Conservation (phyloP, 768 basidiomycete genomes). For the Lentinula sp. region DNA sequence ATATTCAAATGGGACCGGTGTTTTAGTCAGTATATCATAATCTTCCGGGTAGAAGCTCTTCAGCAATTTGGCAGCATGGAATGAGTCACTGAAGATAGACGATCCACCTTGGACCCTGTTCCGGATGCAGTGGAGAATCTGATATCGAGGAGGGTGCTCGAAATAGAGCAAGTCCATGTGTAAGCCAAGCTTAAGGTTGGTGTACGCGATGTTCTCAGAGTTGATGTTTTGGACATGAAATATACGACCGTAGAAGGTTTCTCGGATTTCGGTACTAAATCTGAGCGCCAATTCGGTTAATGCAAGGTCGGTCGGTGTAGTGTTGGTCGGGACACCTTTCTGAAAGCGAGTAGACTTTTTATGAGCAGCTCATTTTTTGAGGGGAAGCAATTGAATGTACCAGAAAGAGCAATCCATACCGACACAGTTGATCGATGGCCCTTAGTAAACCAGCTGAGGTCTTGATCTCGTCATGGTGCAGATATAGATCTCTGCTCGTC, state of each 20-base stretch:
- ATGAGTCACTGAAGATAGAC: conserved; percentile 83
- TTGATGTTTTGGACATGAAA: conserved; percentile 85
- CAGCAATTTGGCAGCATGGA: conserved; percentile 55
- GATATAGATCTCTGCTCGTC: conserved; percentile 36
- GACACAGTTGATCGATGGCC: conserved; percentile 65
- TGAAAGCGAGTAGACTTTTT: neutral
- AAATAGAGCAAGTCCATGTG: conserved; percentile 97
- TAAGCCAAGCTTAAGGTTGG: conserved; percentile 78
- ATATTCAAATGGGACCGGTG: conserved; percentile 84
- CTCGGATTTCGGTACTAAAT: conserved; percentile 67
- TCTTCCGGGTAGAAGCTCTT: conserved; percentile 36
- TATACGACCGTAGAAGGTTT: conserved; percentile 84
- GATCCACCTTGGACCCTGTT: conserved; percentile 79
- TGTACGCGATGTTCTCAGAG: conserved; percentile 92
- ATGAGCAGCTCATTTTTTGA: neutral
- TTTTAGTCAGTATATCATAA: conserved; percentile 53
- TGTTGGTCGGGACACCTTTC: conserved; percentile 62
- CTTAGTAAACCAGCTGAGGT: conserved; percentile 39
- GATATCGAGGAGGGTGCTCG: conserved; percentile 85
- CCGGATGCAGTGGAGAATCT: conserved; percentile 85
- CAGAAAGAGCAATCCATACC: conserved; percentile 71
- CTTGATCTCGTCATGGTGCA: conserved; percentile 47
- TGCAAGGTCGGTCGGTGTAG: conserved; percentile 58
- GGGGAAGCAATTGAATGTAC: conserved; percentile 13
- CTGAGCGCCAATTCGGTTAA: conserved; percentile 53